phyloP scores from a whole-genome alignment of 108 stramenopile species.

The Nitzschia putrida region DNA sequence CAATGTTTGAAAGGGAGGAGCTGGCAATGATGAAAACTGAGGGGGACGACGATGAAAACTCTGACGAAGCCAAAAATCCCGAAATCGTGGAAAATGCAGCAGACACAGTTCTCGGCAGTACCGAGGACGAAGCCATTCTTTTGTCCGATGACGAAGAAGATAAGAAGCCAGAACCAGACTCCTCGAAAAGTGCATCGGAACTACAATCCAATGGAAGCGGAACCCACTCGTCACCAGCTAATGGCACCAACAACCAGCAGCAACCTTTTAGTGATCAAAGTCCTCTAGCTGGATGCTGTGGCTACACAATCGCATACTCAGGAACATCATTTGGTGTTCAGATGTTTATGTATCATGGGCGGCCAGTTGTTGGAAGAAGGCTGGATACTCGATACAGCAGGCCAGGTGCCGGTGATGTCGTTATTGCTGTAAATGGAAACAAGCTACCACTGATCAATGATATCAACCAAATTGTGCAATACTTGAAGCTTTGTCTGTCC shows the following conservation, averaged over 20 bases:
- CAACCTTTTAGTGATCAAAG: neutral
- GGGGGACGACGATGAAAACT: conserved; percentile 53
- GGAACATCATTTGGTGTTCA: conserved; percentile 37
- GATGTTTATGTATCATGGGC: conserved; percentile 31
- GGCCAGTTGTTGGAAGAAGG: conserved; percentile 40
- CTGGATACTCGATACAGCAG: conserved; percentile 3
- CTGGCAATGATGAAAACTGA: conserved; percentile 61
- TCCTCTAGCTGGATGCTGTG: conserved; percentile 6
- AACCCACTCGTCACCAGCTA: neutral
- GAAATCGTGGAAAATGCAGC: neutral
- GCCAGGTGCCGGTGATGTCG: conserved; percentile 56
- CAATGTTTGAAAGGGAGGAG: conserved; percentile 70
- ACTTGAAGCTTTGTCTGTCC: conserved; percentile 8
- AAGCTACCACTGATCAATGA: conserved; percentile 9
- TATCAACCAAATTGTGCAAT: conserved; percentile 3
- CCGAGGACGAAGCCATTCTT: conserved; percentile 49
- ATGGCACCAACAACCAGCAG: neutral
- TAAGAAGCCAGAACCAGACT: neutral
- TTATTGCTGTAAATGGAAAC: conserved; percentile 55
- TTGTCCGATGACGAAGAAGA: conserved; percentile 42
- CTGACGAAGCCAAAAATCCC: conserved; percentile 24
- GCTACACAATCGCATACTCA: conserved; percentile 36
- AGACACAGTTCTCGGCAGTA: conserved; percentile 17
- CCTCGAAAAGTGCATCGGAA: neutral
- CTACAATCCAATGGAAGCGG: neutral